These are phyloP conservation scores for Moesziomyces globuligerus DNA, from an alignment of 1,284 basidiomycete species.

Conservation along the genomic window DNA sequence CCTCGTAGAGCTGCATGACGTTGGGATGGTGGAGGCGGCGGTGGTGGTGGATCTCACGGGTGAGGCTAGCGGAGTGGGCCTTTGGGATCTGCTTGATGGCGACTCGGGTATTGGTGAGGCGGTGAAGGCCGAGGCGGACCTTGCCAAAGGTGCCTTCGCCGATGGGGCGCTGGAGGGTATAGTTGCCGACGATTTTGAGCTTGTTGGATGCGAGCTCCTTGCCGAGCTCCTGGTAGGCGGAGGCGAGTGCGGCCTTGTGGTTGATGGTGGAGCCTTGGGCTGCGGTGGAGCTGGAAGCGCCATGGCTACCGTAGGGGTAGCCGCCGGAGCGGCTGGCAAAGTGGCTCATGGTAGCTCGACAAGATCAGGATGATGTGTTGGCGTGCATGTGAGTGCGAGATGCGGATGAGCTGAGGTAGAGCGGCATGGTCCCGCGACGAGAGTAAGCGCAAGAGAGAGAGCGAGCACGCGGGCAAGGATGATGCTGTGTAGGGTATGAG, in stretches of 20 bases:
- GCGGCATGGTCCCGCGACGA: too few species aligned
- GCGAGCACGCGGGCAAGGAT: too few species aligned
- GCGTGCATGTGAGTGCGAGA: too few species aligned
- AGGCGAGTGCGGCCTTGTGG: slow-evolving; percentile 72
- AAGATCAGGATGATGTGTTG: too few species aligned
- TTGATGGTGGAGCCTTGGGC: slow-evolving; percentile 45
- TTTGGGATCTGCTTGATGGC: slow-evolving; percentile 99
- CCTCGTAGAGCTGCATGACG: slow-evolving; percentile 94
- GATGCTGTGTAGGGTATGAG: too few species aligned
- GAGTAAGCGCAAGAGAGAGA: too few species aligned
- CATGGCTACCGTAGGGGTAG: slow-evolving; percentile 16
- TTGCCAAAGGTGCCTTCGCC: slow-evolving; percentile 94
- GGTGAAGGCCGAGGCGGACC: slow-evolving; percentile 90
- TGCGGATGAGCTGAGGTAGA: too few species aligned
- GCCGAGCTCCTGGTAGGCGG: slow-evolving; percentile 95
- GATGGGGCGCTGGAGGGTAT: slow-evolving; percentile 92
- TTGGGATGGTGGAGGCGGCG: slow-evolving; percentile 94
- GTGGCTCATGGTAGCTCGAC: slow-evolving; percentile 28
- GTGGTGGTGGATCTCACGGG: slow-evolving; percentile 97
- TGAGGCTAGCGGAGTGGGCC: slow-evolving; percentile 77
- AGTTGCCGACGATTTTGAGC: slow-evolving; percentile 91
- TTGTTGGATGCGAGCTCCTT: slow-evolving; percentile 89
- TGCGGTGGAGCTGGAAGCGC: slow-evolving; percentile 14
- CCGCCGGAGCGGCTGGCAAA: slow-evolving; percentile 24
- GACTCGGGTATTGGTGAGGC: slow-evolving; percentile 75